Conservation (phyloP, 306 rosid species). For the Bauhinia variegata region DNA sequence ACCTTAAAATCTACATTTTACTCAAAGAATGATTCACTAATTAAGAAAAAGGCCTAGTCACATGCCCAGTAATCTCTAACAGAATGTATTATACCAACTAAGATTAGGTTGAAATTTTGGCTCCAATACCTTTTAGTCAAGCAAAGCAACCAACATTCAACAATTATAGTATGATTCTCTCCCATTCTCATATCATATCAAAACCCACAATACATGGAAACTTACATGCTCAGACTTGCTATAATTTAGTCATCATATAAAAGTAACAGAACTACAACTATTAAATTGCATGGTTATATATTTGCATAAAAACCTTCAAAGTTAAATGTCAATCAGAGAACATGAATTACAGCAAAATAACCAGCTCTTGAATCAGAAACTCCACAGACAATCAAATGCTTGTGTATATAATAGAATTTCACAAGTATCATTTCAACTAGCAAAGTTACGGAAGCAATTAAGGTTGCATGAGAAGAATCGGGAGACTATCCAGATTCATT, state of each 20-base stretch:
- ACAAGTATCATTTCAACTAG: neutral
- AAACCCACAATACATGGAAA: neutral
- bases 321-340: neutral
- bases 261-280: neutral
- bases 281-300: neutral
- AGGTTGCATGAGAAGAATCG: neutral
- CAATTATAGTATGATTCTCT: too few species aligned
- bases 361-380: conserved; percentile 9
- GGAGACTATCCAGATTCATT: neutral
- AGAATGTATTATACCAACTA: too few species aligned
- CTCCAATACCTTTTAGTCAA: too few species aligned
- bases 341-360: neutral
- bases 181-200: conserved; percentile 5
- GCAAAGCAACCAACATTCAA: neutral
- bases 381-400: conserved; percentile 2
- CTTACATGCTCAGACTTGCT: neutral
- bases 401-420: neutral
- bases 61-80: too few species aligned
- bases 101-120: too few species aligned
- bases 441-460: conserved; percentile 10
- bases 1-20: neutral
- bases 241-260: too few species aligned
- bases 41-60: too few species aligned
- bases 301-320: neutral
- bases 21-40: too few species aligned